Evolutionary conservation across 352 stramenopile species (phyloP).

Genomic region (Stephanocyclus meneghinianus): DNA sequence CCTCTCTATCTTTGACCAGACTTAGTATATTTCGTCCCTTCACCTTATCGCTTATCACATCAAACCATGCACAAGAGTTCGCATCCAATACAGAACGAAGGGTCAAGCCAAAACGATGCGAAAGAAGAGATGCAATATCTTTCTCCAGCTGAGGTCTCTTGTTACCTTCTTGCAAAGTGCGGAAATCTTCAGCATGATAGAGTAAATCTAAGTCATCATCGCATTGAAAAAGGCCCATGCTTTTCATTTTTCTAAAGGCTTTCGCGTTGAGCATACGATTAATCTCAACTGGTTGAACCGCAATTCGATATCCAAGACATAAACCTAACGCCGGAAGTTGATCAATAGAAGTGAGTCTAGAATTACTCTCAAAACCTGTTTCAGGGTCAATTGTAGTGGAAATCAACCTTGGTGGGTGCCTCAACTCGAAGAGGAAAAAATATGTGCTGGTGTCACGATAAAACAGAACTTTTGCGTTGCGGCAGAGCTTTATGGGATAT

Average conservation of each 20-base stretch:
- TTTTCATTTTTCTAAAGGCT: constrained; percentile 20
- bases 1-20: constrained; percentile 3
- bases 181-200: constrained; percentile 9
- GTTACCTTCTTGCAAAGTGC: not conserved
- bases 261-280: constrained; percentile 4
- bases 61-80: constrained; percentile 18
- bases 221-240: constrained; percentile 15
- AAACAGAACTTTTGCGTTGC: not conserved
- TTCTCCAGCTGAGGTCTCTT: not conserved
- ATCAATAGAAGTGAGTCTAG: constrained; percentile 5
- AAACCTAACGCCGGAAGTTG: constrained; percentile 7
- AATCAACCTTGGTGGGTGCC: constrained; percentile 21
- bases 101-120: constrained; percentile 5
- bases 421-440: constrained; percentile 18
- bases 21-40: constrained; percentile 1
- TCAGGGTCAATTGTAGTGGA: not conserved
- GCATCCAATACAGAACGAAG: constrained; percentile 13
- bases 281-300: constrained; percentile 6
- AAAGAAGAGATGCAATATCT: constrained; percentile 12
- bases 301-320: constrained; percentile 26
- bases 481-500: constrained; percentile 23
- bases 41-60: constrained; percentile 24
- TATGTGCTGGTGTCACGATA: not conserved
- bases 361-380: constrained; percentile 10
- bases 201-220: constrained; percentile 11